These are phyloP conservation scores for Cyclostephanos tholiformis DNA, from an alignment of 108 stramenopile species.

Conservation along the genomic window DNA sequence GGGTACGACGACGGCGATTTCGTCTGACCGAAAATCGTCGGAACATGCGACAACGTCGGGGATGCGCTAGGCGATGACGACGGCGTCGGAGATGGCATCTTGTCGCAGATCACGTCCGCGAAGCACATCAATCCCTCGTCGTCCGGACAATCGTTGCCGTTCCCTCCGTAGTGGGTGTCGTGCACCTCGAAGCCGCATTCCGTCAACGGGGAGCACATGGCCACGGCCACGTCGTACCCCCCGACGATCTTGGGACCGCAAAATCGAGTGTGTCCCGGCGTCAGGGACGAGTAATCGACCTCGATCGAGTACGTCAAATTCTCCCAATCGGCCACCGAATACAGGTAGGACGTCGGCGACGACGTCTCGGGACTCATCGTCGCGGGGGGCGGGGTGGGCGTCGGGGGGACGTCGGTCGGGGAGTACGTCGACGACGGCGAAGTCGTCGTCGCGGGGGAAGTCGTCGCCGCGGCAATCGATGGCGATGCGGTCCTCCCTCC, in stretches of 20 bases:
- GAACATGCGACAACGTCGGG: slow-evolving; percentile 7
- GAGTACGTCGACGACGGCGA: neutral
- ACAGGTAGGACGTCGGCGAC: neutral
- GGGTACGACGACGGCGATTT: neutral
- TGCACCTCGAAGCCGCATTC: neutral
- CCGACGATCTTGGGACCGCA: slow-evolving; percentile 20
- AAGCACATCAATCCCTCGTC: slow-evolving; percentile 17
- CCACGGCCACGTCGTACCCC: neutral
- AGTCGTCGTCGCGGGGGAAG: too few species aligned
- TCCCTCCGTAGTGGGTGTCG: slow-evolving; percentile 1
- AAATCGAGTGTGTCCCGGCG: slow-evolving; percentile 8
- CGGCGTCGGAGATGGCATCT: neutral
- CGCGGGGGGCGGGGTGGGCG: neutral
- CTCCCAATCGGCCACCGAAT: too few species aligned
- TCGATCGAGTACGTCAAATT: too few species aligned
- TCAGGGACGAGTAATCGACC: neutral
- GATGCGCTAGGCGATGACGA: neutral
- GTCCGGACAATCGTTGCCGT: slow-evolving; percentile 14
- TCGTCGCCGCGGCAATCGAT: neutral
- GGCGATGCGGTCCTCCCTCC: too few species aligned
- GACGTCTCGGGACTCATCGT: neutral
- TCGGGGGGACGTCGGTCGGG: neutral
- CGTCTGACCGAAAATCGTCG: neutral
- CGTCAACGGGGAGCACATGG: neutral
- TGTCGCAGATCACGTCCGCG: neutral